These are phyloP conservation scores for Ilyonectria destructans DNA, from an alignment of 2,329 filamentous ascomycete species.

Conservation along the genomic window DNA sequence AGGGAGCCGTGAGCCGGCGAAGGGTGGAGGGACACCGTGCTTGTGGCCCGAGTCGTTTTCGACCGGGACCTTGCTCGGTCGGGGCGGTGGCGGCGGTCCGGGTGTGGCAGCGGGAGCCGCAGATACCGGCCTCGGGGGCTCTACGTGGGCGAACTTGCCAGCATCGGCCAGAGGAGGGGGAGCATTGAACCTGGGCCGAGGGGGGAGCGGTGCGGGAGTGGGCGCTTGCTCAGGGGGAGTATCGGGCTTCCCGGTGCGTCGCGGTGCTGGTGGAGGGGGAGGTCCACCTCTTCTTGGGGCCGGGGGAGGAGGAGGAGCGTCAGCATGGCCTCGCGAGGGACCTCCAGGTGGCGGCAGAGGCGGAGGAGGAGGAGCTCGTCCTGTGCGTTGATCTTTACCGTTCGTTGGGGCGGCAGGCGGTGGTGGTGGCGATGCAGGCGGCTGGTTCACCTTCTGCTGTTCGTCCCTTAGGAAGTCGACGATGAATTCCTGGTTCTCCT, in stretches of 20 bases:
- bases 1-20: slow-evolving; percentile 78
- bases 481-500: slow-evolving; percentile 79
- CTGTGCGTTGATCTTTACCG: slow-evolving; percentile 24
- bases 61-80: slow-evolving; percentile 79
- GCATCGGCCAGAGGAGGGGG: slow-evolving; percentile 93
- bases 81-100: slow-evolving; percentile 56
- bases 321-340: slow-evolving; percentile 20
- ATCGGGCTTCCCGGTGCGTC: slow-evolving; percentile 72
- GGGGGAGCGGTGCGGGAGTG: slow-evolving; percentile 70
- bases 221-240: slow-evolving; percentile 76
- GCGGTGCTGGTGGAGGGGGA: slow-evolving; percentile 64
- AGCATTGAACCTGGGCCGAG: slow-evolving; percentile 82
- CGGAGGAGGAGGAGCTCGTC: slow-evolving; percentile 57
- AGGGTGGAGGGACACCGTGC: slow-evolving; percentile 87
- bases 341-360: slow-evolving; percentile 51
- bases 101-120: slow-evolving; percentile 49
- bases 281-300: slow-evolving; percentile 49
- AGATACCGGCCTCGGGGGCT: slow-evolving; percentile 49
- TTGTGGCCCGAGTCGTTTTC: slow-evolving; percentile 73
- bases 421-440: slow-evolving; percentile 47
- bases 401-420: slow-evolving; percentile 53
- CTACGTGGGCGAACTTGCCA: slow-evolving; percentile 83
- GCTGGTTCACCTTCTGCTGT: slow-evolving; percentile 59
- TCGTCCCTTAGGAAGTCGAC: slow-evolving; percentile 75
- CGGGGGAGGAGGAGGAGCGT: slow-evolving; percentile 52